Base-by-base conservation (phyloP, 1,284 basidiomycete genomes). In the Gomphus bonarii region DNA sequence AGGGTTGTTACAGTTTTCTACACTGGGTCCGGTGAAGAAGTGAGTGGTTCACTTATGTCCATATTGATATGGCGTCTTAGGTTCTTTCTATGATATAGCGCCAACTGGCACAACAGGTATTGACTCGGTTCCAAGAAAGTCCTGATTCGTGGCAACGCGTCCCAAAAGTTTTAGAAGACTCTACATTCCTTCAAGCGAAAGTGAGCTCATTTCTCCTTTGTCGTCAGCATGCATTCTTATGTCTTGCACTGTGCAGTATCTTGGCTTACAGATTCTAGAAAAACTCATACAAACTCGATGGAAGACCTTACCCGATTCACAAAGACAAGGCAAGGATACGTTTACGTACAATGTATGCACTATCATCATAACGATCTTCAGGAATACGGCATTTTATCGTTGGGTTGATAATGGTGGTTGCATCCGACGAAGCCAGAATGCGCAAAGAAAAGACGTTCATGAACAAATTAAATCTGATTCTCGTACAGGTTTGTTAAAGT, bases 91-190 rank as follows among this genome's bases (percentile, higher is more conserved):
- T 50, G 44, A 50, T 63, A 36, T 63, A 97, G 91, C 92, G 92
- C 87, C 87, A 91, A 82, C 71, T 85, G 68, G 92, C 93, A 20
- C 93, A 95, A 70, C 85, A 88, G 67, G 79, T 91, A 59, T 80
- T 97, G 62, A 95, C 94, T 10, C 94, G 97, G 70, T 91, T 99
- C 68, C 94, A 99, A 72, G 97, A 99, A 63, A 81, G 93, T 71
- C 90, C 92, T n/a, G 97, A 99, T 60, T 85, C 94, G 49, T 99
- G 97, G 97, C 95, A 95, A 63, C 82, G 92, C 67, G 97, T 99
- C 1, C 97, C 97, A 35, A 88, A 89, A 61, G 90, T 99, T 65
- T 77, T 99, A 58, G 93, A 98, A 68, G 79, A 79, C 59, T 91
- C 92, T 10, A 76, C 78, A 22, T 93, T 87, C 69, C 82, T 88